A percentile compares a stretch with the other conserved stretches of the same genome.
Conservation (phyloP, 2,329 filamentous ascomycete species). For the Juglanconis sp. region DNA sequence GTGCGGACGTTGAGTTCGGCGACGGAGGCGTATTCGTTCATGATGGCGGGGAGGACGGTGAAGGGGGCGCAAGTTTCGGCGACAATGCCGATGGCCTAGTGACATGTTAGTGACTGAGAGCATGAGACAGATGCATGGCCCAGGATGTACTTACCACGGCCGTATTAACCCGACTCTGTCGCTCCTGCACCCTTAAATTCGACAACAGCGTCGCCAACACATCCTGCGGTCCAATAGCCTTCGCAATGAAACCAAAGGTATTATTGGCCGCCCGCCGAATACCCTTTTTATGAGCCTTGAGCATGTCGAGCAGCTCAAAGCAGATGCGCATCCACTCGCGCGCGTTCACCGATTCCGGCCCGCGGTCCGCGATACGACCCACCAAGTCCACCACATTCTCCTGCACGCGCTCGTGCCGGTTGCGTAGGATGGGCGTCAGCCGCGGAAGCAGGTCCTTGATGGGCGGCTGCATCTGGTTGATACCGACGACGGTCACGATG, state of each 20-base stretch:
- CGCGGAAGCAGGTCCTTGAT: conserved; percentile 95
- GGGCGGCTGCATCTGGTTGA: conserved; percentile 95
- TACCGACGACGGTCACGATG: conserved; percentile 96
- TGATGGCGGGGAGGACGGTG: conserved; percentile 94
- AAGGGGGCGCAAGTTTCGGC: conserved; percentile 98
- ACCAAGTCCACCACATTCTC: conserved; percentile 99
- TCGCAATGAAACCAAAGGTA: conserved; percentile 98
- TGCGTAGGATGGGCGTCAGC: conserved; percentile 94
- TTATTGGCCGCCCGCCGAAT: conserved; percentile 98
- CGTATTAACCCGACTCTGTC: conserved; percentile 96
- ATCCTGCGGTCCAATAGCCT: conserved; percentile 97
- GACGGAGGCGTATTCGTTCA: conserved; percentile 95
- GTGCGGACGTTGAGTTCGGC: conserved; percentile 99
- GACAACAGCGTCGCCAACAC: conserved; percentile 93
- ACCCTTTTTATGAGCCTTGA: conserved; percentile 99
- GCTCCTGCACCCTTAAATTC: conserved; percentile 94
- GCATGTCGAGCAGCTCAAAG: conserved; percentile 97
- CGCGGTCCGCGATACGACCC: conserved; percentile 94
- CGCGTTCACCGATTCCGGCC: conserved; percentile 92
- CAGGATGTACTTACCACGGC: conserved; percentile 54
- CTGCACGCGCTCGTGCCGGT: conserved; percentile 98
- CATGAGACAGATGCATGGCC: no score
- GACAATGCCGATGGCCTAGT: conserved; percentile 84
- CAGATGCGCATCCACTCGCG: conserved; percentile 99
- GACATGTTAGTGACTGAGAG: background rate